These are phyloP conservation scores for Pilobolus umbonatus DNA, from an alignment of 192 early-diverging fungal species.

Conservation along the genomic window DNA sequence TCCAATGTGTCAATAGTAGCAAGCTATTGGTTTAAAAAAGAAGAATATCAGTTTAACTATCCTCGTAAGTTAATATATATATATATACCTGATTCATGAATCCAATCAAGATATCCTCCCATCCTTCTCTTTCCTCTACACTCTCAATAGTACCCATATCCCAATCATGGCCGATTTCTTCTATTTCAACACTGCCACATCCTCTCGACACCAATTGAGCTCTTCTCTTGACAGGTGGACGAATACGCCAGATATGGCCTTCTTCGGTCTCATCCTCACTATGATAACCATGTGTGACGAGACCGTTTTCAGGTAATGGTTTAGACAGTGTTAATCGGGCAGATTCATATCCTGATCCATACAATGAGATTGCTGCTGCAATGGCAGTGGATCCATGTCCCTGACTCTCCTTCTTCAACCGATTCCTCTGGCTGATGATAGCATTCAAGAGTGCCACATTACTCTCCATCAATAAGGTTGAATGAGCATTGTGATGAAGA, in stretches of 20 bases:
- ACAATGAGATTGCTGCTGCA: background rate
- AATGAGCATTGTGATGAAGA: constrained; percentile 39
- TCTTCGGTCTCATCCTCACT: background rate
- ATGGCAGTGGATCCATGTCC: constrained; percentile 8
- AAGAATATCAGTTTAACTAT: background rate
- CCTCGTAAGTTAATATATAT: background rate
- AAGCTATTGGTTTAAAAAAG: constrained; percentile 28
- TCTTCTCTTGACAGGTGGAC: background rate
- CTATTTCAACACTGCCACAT: constrained; percentile 36
- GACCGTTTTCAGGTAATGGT: background rate
- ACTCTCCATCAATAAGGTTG: constrained; percentile 42
- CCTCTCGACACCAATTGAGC: constrained; percentile 4
- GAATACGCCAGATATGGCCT: background rate
- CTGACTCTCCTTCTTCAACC: constrained; percentile 8
- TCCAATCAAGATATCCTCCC: constrained; percentile 48
- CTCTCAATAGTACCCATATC: constrained; percentile 31
- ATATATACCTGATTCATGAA: constrained; percentile 44
- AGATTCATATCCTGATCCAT: constrained; percentile 13
- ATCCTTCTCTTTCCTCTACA: constrained; percentile 35
- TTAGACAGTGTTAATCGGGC: background rate
- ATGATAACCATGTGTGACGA: background rate
- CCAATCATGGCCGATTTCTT: constrained; percentile 41
- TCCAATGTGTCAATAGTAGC: constrained; percentile 36
- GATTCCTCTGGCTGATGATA: constrained; percentile 36
- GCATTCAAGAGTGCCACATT: constrained; percentile 46